Base-by-base conservation (phyloP, 1,139 yeast species). In the Magnusiomyces magnusii region DNA sequence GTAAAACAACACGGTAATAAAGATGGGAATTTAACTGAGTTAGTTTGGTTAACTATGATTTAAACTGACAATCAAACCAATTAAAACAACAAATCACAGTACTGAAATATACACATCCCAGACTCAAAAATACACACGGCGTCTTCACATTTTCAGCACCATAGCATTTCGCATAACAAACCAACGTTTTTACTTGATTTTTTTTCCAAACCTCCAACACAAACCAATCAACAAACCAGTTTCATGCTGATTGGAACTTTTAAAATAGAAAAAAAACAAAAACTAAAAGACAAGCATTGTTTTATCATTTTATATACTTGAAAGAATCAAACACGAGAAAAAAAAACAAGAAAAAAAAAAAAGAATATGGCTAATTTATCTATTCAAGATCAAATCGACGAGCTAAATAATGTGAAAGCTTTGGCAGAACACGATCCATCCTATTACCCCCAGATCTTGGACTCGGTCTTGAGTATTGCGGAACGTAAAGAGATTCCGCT, bases 391-490 rank as follows among this genome's bases (percentile, higher is more conserved):
- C 49, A 44, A 23, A 44, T 44, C n/a, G 21, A 44, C 7, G 49
- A 44, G 49, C 49, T 44, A 9, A 44, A 44, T 44, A 44, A 44
- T 23, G 49, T 44, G 5, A 44, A 44, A 17, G 49, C 24, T 21
- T 17, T 44, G 24, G 49, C 72, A 3, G 68, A 66, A 34, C 65
- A 65, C 28, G 76, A 76, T 60, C 73, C 76, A 2, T 64, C 70
- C 19, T 71, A 69, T 58, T 74, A 71, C 51, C 72, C 76, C 0
- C 71, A 67, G 51, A 67, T 76, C 27, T 70, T 75, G 24, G 67
- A 68, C 17, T 72, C 74, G 17, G 69, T 76, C 24, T 66, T 74
- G 44, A 71, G 75, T 23, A 65, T 75, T 25, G 74, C 76, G n/a
- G 67, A 68, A 51, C 66, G 70, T 7, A 70, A 72, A 9, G 75